A percentile compares a stretch with the other conserved stretches of the same genome.
Evolutionary conservation across 768 basidiomycete genomes (phyloP).

Genomic region (Boletus reticuloceps): DNA sequence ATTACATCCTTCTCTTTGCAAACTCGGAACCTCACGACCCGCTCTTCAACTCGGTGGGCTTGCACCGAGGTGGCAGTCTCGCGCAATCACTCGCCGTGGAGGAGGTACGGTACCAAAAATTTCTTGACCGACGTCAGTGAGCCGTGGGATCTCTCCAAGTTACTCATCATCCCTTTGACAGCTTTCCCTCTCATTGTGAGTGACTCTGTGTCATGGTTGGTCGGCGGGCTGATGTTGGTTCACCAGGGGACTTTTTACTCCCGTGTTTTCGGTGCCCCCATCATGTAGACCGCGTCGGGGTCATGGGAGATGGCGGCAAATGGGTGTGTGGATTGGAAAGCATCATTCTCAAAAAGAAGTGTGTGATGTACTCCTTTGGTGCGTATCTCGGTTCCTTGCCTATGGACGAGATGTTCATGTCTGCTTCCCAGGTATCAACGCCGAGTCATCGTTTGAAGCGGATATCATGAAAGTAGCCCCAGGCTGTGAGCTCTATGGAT

Average conservation of each 20-base stretch:
- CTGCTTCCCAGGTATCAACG: constrained; percentile 38
- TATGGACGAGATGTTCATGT: not conserved
- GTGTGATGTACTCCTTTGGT: constrained; percentile 53
- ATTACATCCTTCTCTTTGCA: no score
- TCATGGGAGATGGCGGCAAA: constrained; percentile 53
- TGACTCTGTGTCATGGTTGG: no score
- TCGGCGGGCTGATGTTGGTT: no score
- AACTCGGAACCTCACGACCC: constrained; percentile 16
- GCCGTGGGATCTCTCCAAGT: no score
- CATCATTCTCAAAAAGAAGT: constrained; percentile 42
- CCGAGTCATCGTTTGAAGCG: constrained; percentile 52
- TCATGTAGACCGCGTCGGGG: constrained; percentile 46
- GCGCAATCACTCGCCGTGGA: constrained; percentile 15
- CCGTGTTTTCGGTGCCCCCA: constrained; percentile 38
- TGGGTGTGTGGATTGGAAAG: constrained; percentile 47
- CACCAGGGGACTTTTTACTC: no score
- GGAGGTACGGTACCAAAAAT: constrained; percentile 34
- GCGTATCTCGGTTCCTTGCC: not conserved
- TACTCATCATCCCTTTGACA: no score
- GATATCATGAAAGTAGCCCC: constrained; percentile 32
- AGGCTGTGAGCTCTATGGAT: constrained; percentile 41
- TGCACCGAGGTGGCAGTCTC: constrained; percentile 4
- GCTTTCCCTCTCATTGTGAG: no score
- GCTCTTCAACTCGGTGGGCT: constrained; percentile 1
- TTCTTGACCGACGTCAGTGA: constrained; percentile 37